Evolutionary conservation across 2,329 filamentous ascomycete species (phyloP), one percentile per base, ranked within the genome.

Genomic region (Colletotrichum ledebouriae): DNA sequence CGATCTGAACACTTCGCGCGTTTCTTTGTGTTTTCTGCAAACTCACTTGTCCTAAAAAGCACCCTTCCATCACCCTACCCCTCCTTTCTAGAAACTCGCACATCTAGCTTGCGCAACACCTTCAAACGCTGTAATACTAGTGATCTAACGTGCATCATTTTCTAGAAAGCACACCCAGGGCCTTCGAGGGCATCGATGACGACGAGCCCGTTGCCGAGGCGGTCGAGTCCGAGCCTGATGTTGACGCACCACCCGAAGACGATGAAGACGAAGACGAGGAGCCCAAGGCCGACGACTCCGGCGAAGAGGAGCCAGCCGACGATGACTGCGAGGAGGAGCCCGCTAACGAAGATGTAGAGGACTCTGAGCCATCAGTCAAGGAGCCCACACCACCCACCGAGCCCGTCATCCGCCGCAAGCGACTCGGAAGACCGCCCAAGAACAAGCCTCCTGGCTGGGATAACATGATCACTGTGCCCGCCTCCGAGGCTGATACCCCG

Each of bases 361-460:
- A 81, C 3, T 79, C 79, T 3, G 74, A 74, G 12, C 73, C 67
- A 15, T 84, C 82, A 2, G 78, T 75, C 42, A 87, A 87, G 74
- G 84, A 86, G 11, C 84, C 86, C 1, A 83, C 84, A 0, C 85
- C 86, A 20, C 83, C 84, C 1, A 89, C 89, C 29, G 78, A 72
- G 66, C 86, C 87, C 25, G 85, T 91, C 52, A 86, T 94, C 68
- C 89, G 92, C 61, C 88, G 91, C 75, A 92, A 92, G 79, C 90
- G 94, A 59, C 86, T 94, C n/a, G 94, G 94, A 20, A 89, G 94
- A 12, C 94, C 94, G 3, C 93, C 94, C 0, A 97, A 96, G 85
- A 94, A 94, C 77, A 87, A 89, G 57, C 92, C 92, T 0, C 89
- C 93, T 4, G 93, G 94, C 76, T 95, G 92, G 89, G 90, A 94